Conservation (phyloP, 805 yeast species). For the Metschnikowia peoriensis region DNA sequence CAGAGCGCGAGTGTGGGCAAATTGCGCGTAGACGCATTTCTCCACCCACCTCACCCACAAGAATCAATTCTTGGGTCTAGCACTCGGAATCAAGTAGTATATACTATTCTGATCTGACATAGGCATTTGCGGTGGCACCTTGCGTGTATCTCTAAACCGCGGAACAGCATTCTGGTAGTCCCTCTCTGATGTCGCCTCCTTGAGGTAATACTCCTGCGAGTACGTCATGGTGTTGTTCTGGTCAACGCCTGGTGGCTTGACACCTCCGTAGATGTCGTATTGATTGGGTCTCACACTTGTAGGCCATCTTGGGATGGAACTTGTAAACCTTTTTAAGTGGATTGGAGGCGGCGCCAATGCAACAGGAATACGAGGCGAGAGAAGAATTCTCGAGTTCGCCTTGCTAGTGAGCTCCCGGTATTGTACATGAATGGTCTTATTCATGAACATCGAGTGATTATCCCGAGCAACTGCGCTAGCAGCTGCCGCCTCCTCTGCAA, state of each 20-base stretch:
- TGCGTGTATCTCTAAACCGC: constrained; percentile 10
- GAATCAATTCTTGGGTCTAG: constrained; percentile 8
- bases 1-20: background rate
- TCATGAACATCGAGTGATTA: constrained; percentile 73
- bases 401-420: constrained; percentile 55
- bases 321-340: constrained; percentile 37
- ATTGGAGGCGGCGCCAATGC: constrained; percentile 82
- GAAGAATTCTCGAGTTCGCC: constrained; percentile 27
- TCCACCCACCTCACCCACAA: background rate
- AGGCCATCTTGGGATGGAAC: constrained; percentile 11
- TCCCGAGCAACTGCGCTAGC: constrained; percentile 85
- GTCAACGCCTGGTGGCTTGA: constrained; percentile 8
- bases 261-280: constrained; percentile 25
- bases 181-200: constrained; percentile 9
- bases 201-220: constrained; percentile 12
- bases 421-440: constrained; percentile 81
- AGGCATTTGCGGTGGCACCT: constrained; percentile 5
- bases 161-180: constrained; percentile 7
- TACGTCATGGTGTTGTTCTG: constrained; percentile 8
- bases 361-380: constrained; percentile 18
- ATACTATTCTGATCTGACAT: constrained; percentile 11
- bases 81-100: constrained; percentile 16
- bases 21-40: constrained; percentile 1
- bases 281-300: constrained; percentile 7
- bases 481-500: constrained; percentile 64